These are phyloP conservation scores for Pseudocohnilembus persalinus DNA, from an alignment of 169 alveolate genomes.

Conservation along the genomic window DNA sequence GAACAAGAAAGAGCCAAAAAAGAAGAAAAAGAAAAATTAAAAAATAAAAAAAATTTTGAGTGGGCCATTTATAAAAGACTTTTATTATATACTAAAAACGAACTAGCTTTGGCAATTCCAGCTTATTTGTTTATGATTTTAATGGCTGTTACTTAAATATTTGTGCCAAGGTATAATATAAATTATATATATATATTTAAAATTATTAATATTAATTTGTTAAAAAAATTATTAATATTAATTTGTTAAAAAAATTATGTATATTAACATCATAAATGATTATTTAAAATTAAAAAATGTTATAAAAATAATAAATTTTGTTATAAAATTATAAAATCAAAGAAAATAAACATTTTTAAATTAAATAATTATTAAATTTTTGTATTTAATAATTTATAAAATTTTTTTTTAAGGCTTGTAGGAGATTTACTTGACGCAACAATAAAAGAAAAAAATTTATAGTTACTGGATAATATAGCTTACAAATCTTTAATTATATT, in stretches of 20 bases:
- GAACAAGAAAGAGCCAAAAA: background rate
- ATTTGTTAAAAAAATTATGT: no score
- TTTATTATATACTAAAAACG: background rate
- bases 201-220: no score
- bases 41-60: background rate
- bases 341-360: no score
- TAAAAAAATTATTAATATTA: no score
- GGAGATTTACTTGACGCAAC: background rate
- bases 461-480: background rate
- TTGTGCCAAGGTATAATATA: background rate
- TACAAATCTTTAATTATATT: background rate
- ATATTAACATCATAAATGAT: no score
- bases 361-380: no score
- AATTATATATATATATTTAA: no score
- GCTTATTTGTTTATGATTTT: background rate
- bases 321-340: no score
- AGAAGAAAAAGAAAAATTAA: background rate
- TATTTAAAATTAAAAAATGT: no score
- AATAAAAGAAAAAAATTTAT: background rate
- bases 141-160: background rate
- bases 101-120: background rate
- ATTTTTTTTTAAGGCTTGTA: background rate
- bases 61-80: background rate
- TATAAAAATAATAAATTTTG: no score
- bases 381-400: no score